A percentile compares a stretch with the other conserved stretches of the same genome.
Evolutionary conservation across 441 rosid genomes (phyloP).

Genomic region (Arabidopsis hybrid): DNA sequence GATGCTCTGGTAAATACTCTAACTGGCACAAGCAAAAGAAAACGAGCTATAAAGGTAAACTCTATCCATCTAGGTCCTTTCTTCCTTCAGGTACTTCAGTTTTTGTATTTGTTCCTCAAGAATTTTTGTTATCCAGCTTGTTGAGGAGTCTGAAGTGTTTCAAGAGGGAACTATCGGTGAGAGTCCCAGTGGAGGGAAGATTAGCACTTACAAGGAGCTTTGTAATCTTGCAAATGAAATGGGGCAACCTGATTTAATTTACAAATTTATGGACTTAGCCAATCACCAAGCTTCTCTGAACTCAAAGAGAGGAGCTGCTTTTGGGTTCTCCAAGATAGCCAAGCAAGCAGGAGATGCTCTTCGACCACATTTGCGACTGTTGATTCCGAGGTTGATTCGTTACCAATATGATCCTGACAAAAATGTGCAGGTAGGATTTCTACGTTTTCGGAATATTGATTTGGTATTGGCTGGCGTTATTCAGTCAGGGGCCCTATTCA

Average conservation of each 20-base stretch:
- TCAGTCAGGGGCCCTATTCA: background rate
- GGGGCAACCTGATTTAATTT: conserved; percentile 98
- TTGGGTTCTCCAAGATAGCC: conserved; percentile 97
- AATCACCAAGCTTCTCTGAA: conserved; percentile 93
- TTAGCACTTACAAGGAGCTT: conserved; percentile 96
- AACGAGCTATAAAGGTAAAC: conserved; percentile 93
- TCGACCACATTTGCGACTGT: conserved; percentile 77
- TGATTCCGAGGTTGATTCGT: conserved; percentile 93
- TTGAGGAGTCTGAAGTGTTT: conserved; percentile 92
- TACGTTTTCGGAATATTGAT: conserved; percentile 13
- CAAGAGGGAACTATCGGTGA: conserved; percentile 96
- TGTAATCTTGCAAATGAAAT: conserved; percentile 98
- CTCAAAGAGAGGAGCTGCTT: conserved; percentile 98
- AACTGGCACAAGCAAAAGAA: conserved; percentile 97
- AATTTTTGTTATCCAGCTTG: conserved; percentile 63
- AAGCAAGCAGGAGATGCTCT: conserved; percentile 99
- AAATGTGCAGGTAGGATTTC: conserved; percentile 87
- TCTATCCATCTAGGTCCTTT: conserved; percentile 34
- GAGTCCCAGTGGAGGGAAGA: conserved; percentile 89
- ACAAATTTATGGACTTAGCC: conserved; percentile 98
- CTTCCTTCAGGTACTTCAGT: conserved; percentile 39
- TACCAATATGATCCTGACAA: conserved; percentile 99
- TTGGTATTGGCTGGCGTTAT: background rate
- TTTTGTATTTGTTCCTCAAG: conserved; percentile 40
- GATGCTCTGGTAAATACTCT: conserved; percentile 88